These are phyloP conservation scores for Aspergillus floridensis DNA, from an alignment of 2,329 filamentous ascomycete species.

Conservation along the genomic window DNA sequence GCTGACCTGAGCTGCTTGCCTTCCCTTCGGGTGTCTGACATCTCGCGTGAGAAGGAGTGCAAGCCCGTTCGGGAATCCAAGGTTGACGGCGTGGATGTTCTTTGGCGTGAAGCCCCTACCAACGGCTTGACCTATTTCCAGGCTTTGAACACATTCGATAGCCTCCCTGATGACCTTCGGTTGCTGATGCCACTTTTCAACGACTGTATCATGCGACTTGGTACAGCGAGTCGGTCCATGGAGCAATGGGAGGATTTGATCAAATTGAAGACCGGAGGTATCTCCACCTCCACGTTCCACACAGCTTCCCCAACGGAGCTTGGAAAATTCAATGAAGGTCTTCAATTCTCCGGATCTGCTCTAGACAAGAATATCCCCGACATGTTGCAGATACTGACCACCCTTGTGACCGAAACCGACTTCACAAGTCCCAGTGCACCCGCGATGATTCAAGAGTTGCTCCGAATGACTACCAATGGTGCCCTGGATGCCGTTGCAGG, in stretches of 20 bases:
- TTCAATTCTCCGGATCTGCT: constrained; percentile 81
- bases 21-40: constrained; percentile 83
- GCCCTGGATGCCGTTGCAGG: constrained; percentile 90
- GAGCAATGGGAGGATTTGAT: constrained; percentile 94
- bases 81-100: constrained; percentile 65
- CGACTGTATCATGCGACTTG: constrained; percentile 87
- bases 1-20: constrained; percentile 86
- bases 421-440: constrained; percentile 82
- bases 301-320: constrained; percentile 73
- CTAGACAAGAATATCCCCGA: constrained; percentile 84
- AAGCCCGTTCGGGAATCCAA: constrained; percentile 62
- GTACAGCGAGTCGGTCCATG: constrained; percentile 83
- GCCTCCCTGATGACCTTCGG: constrained; percentile 79
- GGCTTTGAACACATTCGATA: constrained; percentile 74
- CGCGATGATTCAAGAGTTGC: constrained; percentile 76
- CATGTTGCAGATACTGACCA: constrained; percentile 83
- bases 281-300: constrained; percentile 81
- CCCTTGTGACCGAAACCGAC: constrained; percentile 79
- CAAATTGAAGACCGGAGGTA: constrained; percentile 91
- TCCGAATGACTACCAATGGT: constrained; percentile 83
- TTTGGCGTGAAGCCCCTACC: constrained; percentile 90
- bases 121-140: constrained; percentile 97
- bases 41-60: constrained; percentile 72
- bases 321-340: constrained; percentile 70
- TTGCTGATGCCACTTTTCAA: constrained; percentile 85